Base-by-base conservation (phyloP, 2,329 filamentous ascomycete genomes). In the Ramularia endophylla region DNA sequence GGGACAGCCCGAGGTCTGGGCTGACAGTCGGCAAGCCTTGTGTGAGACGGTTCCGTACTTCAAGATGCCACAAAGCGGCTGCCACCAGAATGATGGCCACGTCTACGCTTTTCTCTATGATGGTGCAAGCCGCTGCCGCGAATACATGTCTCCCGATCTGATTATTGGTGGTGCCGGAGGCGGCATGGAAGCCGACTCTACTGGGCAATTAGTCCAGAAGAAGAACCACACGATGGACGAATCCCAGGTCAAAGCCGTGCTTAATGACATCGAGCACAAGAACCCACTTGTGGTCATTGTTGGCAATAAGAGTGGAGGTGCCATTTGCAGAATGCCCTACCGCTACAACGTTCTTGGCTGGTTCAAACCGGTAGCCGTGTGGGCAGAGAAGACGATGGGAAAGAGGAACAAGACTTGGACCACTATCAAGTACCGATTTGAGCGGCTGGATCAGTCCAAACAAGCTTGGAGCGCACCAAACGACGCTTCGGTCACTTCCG, bases 351-450 rank as follows among this genome's bases (percentile, higher is more conserved):
- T 87, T 0, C 67, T 88, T 30, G 81, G 71, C n/a, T 80, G 72
- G 59, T 88, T 85, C 57, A 76, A 80, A 36, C 67, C 85, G 9
- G 83, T 81, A 0, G 67, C 82, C 36, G 67, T 87, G 0, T 89
- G 84, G 84, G 68, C 64, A 8, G 84, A 89, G 52, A 72, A 69
- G 44, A 65, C 65, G 4, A 47, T 63, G 1, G 58, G 66, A 1
- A 67, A 53, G 32, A 46, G 45, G 12, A 36, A 38, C 8, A 57
- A 51, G 30, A 38, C 38, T 8, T 53, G 59, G 5, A 62, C 59
- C 1, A 68, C 71, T 0, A 72, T 75, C 51, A 79, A 77, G 48
- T 70, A 83, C 18, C 75, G 83, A 0, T 72, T 87, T 3, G 80
- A 88, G 57, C 83, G 83, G 46, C 62, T 85, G 0, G 59, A 80